phyloP scores from a whole-genome alignment of 441 rosid species.

The California macrophylla region DNA sequence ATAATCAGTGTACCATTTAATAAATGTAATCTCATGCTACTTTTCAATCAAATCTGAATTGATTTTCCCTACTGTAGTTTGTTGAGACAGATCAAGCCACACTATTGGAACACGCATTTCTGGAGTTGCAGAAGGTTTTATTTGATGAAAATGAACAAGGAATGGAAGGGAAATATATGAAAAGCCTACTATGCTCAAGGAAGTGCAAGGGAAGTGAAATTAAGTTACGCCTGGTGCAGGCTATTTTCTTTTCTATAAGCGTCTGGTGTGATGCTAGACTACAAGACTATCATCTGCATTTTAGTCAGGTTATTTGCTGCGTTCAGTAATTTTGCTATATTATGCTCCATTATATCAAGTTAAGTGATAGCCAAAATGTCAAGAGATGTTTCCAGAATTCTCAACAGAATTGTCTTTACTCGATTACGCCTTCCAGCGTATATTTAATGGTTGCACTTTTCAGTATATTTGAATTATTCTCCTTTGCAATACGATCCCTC shows the following conservation, averaged over 20 bases:
- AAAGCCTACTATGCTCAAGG: constrained; percentile 47
- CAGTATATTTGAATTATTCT: too few relatives aligned
- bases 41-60: constrained; percentile 17
- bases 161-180: constrained; percentile 52
- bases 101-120: constrained; percentile 53
- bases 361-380: constrained; percentile 12
- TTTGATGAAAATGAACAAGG: constrained; percentile 34
- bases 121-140: constrained; percentile 51
- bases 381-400: constrained; percentile 13
- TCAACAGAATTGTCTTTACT: not conserved
- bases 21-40: constrained; percentile 8
- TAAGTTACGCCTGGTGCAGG: constrained; percentile 42
- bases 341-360: constrained; percentile 9
- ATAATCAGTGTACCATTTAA: not conserved
- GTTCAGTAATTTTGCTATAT: constrained; percentile 5
- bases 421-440: not conserved
- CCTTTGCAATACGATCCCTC: too few relatives aligned
- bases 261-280: constrained; percentile 67
- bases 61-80: constrained; percentile 49
- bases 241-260: constrained; percentile 56
- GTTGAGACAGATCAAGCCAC: constrained; percentile 53
- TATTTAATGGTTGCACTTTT: constrained; percentile 8
- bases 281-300: constrained; percentile 82
- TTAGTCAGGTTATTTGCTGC: constrained; percentile 50
- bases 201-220: constrained; percentile 31